Evolutionary conservation across 2,329 filamentous ascomycete species (phyloP), one percentile per base, ranked within the genome.

Genomic region (Venturia carpophila): DNA sequence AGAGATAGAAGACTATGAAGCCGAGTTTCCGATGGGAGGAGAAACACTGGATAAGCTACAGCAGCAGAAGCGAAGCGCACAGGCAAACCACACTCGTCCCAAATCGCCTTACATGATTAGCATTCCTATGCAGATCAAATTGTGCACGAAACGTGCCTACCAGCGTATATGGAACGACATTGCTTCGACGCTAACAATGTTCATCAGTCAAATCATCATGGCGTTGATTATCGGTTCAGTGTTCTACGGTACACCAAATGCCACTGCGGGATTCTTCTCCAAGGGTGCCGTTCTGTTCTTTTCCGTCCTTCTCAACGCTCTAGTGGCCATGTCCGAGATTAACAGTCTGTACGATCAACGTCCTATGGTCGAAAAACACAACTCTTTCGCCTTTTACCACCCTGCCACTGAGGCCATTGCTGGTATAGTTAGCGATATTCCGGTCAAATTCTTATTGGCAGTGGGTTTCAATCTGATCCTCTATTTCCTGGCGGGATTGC

Each of bases 271-370:
- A 45, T 89, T 90, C 2, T 95, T 94, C 76, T 89, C 87, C 69
- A 86, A 91, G 73, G 90, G 90, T 68, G 90, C 90, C 78, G 83
- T 93, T 0, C 79, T 95, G 62, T 95, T 95, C 77, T 85, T 92
- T 64, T 80, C 88, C 27, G 82, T 95, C 1, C 77, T 95, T 5
- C 93, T 93, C 81, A 93, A 93, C 73, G 88, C 88, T 21, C 93
- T 95, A 75, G 87, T 91, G 71, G 89, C 91, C 34, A 92, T 94
- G 72, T 84, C 87, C 0, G 91, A 95, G 74, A 77, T 96, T 0
- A 88, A 83, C 0, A 82, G 83, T 17, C 89, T 88, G 1, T 92
- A 94, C 88, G 77, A 87, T 15, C 90, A 88, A 0, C 83, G 91
- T 10, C 82, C 87, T 0, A 88, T 95, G 43, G 83, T 95, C 67